These are phyloP conservation scores for Aspergillus candidus DNA, from an alignment of 2,329 filamentous ascomycete genomes.

Conservation along the genomic window DNA sequence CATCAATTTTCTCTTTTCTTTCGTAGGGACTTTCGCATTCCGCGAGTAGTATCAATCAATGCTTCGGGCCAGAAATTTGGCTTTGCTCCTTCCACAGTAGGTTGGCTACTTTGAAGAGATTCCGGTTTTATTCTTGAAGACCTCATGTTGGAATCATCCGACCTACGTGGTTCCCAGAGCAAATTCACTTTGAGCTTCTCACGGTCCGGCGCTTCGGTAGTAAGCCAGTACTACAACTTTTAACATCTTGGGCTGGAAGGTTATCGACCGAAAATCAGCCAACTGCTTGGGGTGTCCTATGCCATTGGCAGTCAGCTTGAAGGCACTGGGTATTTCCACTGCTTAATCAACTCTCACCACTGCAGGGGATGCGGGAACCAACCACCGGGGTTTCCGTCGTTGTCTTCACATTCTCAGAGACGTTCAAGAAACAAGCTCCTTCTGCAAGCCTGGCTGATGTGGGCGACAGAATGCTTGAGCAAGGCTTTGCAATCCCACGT, in stretches of 20 bases:
- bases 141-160: conserved; percentile 60
- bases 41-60: conserved; percentile 13
- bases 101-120: conserved; percentile 62
- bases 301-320: too few species aligned
- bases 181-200: conserved; percentile 62
- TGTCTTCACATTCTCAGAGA: too few species aligned
- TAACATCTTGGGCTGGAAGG: conserved; percentile 60
- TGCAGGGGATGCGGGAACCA: too few species aligned
- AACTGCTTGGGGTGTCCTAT: too few species aligned
- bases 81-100: conserved; percentile 59
- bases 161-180: conserved; percentile 45
- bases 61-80: conserved; percentile 22
- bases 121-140: conserved; percentile 56
- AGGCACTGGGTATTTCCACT: too few species aligned
- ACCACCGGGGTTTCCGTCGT: too few species aligned
- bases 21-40: conserved; percentile 13
- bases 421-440: too few species aligned
- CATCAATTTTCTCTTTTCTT: background rate
- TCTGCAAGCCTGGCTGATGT: conserved; percentile 18
- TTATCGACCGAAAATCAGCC: conserved; percentile 30
- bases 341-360: too few species aligned
- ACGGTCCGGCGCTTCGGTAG: conserved; percentile 58
- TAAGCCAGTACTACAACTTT: conserved; percentile 63
- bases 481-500: too few species aligned
- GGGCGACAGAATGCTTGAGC: too few species aligned